Evolutionary conservation across 2,329 filamentous ascomycete genomes (phyloP), one percentile per base, ranked within the genome.

Genomic region (Raffaelea ambrosiae): DNA sequence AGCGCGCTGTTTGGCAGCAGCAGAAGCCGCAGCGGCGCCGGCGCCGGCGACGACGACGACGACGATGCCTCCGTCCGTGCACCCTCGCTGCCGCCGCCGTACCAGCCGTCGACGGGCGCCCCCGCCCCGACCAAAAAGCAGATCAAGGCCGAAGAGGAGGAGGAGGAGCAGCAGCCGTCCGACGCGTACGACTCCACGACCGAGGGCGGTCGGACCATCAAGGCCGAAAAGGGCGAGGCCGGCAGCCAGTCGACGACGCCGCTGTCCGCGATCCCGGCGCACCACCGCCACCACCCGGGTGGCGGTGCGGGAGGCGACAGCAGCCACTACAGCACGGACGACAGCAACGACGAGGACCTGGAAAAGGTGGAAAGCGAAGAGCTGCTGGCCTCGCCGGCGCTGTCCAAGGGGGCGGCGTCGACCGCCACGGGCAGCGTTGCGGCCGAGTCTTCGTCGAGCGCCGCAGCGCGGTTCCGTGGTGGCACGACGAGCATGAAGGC

Each of bases 1-100:
- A 59, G 60, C 46, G 19, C 70, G 63, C 9, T 47, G 5, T 26
- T 45, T 23, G 48, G 40, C 26, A n/a, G n/a, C n/a, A n/a, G n/a
- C n/a, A n/a, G n/a, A n/a, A n/a, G n/a, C n/a, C n/a, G n/a, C n/a
- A n/a, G 43, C 31, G 21, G 16, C 22, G 22, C 11, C 9, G 40
- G 38, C 16, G 33, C 7, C 3, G 8, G 3, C 20, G 38, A n/a
- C 1, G 35, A 20, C n/a, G 41, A 18, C 11, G n/a, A 4, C 35
- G n/a, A 10, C 10, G 23, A 16, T 2, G 19, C 9, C 29, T 2
- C 22, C 8, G 11, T 18, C 23, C 19, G 18, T 3, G 19, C 39
- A n/a, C 9, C 39, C 5, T 38, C 35, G 7, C 35, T 38, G 35
- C 35, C 35, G 35, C 35, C 35, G 5, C 14, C 35, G 19, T 11